Percentiles rank a stretch among this genome's conserved stretches.
Conservation (phyloP, 345 rosid species). For the Durio zibethinus region DNA sequence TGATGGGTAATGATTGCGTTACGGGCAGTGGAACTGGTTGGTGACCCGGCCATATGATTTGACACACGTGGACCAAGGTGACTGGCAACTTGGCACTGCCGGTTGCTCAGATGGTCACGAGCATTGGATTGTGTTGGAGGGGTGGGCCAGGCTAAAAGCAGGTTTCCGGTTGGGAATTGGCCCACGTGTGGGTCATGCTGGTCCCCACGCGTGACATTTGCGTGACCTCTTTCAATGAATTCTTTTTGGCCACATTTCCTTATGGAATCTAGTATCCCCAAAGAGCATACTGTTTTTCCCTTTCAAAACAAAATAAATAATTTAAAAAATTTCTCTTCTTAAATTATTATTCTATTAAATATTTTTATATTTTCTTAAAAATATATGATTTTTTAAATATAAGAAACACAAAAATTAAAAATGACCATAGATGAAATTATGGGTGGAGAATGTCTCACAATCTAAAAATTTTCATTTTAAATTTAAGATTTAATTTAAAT, state of each 20-base stretch:
- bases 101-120: constrained; percentile 15
- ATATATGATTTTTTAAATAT: no score
- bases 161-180: constrained; percentile 28
- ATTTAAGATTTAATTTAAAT: no score
- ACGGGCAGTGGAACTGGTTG: background rate
- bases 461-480: no score
- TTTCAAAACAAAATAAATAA: background rate
- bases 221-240: constrained; percentile 4
- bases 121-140: constrained; percentile 10
- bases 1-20: constrained; percentile 15
- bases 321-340: background rate
- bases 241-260: no score
- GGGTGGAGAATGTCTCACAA: no score
- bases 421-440: no score
- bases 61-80: constrained; percentile 26
- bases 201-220: constrained; percentile 34
- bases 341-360: background rate
- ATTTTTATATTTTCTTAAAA: no score
- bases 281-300: background rate
- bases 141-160: constrained; percentile 5
- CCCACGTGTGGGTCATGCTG: constrained; percentile 36
- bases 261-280: background rate
- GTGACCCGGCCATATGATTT: constrained; percentile 13
- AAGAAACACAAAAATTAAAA: no score
- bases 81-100: constrained; percentile 28